These are phyloP conservation scores for Agapanthus africanus DNA, from an alignment of 106 monocot species.

Conservation along the genomic window DNA sequence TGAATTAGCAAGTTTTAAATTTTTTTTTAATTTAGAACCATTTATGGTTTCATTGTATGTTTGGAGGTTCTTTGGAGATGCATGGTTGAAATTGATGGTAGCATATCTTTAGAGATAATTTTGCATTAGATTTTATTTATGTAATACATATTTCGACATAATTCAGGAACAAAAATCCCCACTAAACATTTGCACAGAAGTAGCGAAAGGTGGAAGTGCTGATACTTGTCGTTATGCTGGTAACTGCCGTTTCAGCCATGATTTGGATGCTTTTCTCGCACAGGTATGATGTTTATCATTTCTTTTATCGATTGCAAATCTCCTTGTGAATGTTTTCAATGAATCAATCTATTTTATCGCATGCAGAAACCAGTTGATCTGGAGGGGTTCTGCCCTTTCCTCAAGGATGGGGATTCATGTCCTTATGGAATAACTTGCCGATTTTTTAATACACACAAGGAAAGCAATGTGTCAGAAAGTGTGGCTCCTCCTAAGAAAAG, in stretches of 20 bases:
- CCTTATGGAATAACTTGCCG: constrained; percentile 89
- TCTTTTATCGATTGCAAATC: neutral
- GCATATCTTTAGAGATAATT: no score
- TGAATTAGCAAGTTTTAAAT: no score
- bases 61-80: no score
- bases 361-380: constrained; percentile 84
- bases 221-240: constrained; percentile 46
- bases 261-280: constrained; percentile 60
- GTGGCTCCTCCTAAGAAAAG: constrained; percentile 19
- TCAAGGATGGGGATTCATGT: constrained; percentile 32
- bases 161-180: constrained; percentile 64
- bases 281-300: constrained; percentile 66
- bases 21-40: no score
- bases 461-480: constrained; percentile 8
- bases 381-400: constrained; percentile 76
- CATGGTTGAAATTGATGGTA: no score
- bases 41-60: no score
- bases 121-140: neutral
- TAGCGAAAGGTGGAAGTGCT: constrained; percentile 55
- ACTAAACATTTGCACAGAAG: constrained; percentile 59
- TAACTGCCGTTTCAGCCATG: constrained; percentile 84
- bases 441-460: constrained; percentile 49
- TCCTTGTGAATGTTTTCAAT: neutral
- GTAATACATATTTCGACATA: neutral
- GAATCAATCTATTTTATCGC: neutral